Evolutionary conservation across 2,329 filamentous ascomycete species (phyloP), one percentile per base, ranked within the genome.

Genomic region (Berkeleyomyces rouxiae): DNA sequence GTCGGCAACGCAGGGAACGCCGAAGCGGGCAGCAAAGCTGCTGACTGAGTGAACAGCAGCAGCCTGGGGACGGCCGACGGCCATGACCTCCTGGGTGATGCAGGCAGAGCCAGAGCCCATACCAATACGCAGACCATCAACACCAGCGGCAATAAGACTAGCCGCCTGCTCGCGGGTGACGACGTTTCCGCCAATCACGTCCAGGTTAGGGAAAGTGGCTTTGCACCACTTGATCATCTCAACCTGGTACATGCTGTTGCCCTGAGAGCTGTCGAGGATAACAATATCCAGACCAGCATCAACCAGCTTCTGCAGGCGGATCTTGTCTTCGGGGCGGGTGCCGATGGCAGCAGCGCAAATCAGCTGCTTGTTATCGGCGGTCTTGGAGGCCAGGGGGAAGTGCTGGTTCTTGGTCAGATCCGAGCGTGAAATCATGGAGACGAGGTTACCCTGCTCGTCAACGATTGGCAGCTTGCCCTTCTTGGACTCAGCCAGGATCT

Each of bases 71-170:
- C 93, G 87, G 65, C 95, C 93, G 59, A 99, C 92, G 68, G 93
- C 93, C 93, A 99, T 99, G 72, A 99, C 95, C 78, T 99, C 93
- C 77, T 99, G 93, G 63, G 93, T 99, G 70, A 99, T 99, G 76
- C 93, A 99, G 71, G 93, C 93, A 71, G 89, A 95, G 71, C 93
- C 93, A 72, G 90, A 95, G 69, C 93, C 93, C 93, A 99, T 99
- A 73, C 93, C 93, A 72, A 99, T 99, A 73, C 93, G 89, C 69
- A 99, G 83, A 73, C 93, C 95, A 73, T 99, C 93, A 64, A 89
- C 92, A 72, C 93, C 93, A 68, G 92, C 93, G 66, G 88, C 89
- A 70, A 99, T 97, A 68, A 99, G 79, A 66, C 82, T 78, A 61
- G 95, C 93, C 68, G 93, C 93, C 79, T 99, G 93, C 74, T 97